Evolutionary conservation across 108 stramenopile genomes (phyloP), one percentile per base, ranked within the genome.

Genomic region (Skeletonema marinoi): DNA sequence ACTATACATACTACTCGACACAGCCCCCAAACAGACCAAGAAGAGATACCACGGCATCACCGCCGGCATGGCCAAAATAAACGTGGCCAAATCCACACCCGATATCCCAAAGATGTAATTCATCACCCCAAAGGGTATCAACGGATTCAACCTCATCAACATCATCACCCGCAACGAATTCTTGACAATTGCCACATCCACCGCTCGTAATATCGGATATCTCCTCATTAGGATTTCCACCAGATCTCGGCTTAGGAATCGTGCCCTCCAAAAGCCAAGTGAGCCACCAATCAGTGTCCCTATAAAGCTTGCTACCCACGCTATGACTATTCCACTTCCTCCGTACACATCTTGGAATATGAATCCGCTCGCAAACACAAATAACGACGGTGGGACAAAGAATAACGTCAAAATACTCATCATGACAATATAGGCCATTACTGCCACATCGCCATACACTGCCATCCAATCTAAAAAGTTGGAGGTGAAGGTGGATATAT

Each of bases 101-200:
- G 76, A 71, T 5, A 81, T 72, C 5, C 80, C 80, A 60, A 77
- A 77, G n/a, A 77, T 32, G 48, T 81, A 81, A 72, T 81, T 81
- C 70, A 81, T 39, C 7, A 78, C 71, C 5, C 77, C 76, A 67
- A 82, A 82, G 2, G 81, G 81, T 35, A 82, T 73, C 1, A 82
- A 33, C 5, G 70, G 71, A 68, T 78, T 78, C 59, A 82, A 65
- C 14, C 81, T 31, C 66, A 78, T 14, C 30, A 82, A 38, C 44
- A 78, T 67, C 81, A 82, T 82, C 17, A 82, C 77, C 31, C 77
- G 17, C 2, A 82, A 31, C 6, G 77, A 78, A 67, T 78, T 78
- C 11, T 56, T 35, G 0, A 78, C 66, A 31, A 82, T 65, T 4
- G 81, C 81, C 4, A 61, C 54, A 65, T 82, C 81, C 10, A 82